phyloP scores from a whole-genome alignment of 2,329 filamentous ascomycete genomes.

The Colletotrichum plurivorum region DNA sequence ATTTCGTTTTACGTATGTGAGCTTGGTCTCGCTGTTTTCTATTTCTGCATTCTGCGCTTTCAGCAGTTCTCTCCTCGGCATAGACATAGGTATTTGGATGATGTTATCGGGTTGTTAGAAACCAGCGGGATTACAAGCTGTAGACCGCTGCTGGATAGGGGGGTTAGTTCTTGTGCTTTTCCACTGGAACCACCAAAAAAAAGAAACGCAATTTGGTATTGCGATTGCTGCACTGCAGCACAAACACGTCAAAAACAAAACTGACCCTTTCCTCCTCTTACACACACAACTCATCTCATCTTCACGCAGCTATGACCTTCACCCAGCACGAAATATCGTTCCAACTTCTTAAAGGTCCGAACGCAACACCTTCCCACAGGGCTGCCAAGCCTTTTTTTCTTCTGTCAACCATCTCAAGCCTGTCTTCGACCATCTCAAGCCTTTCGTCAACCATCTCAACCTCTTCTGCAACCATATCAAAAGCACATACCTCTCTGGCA shows the following conservation, averaged over 20 bases:
- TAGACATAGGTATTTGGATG: slow-evolving; percentile 12
- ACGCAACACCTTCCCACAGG: neutral
- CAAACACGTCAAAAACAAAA: slow-evolving; percentile 6
- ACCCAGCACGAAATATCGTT: neutral
- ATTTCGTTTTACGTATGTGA: slow-evolving; percentile 7
- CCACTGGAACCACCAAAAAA: neutral
- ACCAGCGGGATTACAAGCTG: slow-evolving; percentile 9
- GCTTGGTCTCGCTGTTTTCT: slow-evolving; percentile 8
- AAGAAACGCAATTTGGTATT: slow-evolving; percentile 13
- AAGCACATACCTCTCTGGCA: too few species aligned
- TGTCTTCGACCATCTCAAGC: too few species aligned
- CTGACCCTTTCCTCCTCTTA: neutral
- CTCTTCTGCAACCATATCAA: too few species aligned
- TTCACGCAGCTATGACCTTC: neutral
- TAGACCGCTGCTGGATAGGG: slow-evolving; percentile 12
- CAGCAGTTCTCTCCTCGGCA: neutral
- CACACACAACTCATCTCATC: neutral
- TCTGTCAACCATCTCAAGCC: too few species aligned
- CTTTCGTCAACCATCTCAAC: too few species aligned
- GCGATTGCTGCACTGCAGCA: slow-evolving; percentile 20
- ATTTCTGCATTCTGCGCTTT: neutral
- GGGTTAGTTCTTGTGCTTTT: neutral
- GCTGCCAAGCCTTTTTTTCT: too few species aligned
- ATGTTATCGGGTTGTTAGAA: neutral
- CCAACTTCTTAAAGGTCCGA: neutral